Evolutionary conservation across 352 stramenopile species (phyloP).

Genomic region (Phytophthora hibernalis): DNA sequence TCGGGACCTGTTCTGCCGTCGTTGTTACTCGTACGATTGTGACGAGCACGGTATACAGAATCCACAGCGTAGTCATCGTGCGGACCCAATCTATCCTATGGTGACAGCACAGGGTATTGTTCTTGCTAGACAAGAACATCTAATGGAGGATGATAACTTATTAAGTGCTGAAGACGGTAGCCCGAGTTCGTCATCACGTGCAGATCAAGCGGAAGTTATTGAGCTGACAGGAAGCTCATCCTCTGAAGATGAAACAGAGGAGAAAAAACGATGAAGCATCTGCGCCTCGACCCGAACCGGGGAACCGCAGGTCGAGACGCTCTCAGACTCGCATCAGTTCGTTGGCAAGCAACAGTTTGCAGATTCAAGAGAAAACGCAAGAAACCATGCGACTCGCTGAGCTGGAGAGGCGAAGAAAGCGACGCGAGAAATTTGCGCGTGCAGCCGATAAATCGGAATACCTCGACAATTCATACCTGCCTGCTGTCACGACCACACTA

Average conservation of each 20-base stretch:
- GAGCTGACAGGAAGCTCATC: conserved; percentile 33
- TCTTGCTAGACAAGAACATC: conserved; percentile 26
- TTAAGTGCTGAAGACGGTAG: conserved; percentile 16
- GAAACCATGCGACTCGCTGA: conserved; percentile 53
- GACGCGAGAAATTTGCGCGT: conserved; percentile 47
- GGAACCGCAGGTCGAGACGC: conserved; percentile 59
- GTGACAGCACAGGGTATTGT: conserved; percentile 42
- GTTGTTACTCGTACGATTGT: conserved; percentile 93
- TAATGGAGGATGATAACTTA: conserved; percentile 13
- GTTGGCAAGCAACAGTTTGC: conserved; percentile 61
- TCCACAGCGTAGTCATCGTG: conserved; percentile 50
- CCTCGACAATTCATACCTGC: conserved; percentile 67
- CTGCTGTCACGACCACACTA: conserved; percentile 36
- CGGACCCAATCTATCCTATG: conserved; percentile 69
- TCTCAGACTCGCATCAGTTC: conserved; percentile 72
- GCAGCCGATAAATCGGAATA: conserved; percentile 72
- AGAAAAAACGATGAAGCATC: conserved; percentile 19
- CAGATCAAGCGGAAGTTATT: conserved; percentile 23
- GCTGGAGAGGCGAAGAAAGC: conserved; percentile 47
- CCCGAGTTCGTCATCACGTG: conserved; percentile 10
- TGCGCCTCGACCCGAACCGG: conserved; percentile 25
- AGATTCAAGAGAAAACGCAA: conserved; percentile 67
- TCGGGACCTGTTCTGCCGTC: conserved; percentile 88
- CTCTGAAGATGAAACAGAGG: conserved; percentile 34
- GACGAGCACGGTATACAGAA: conserved; percentile 87